Percentiles rank a stretch among this genome's conserved stretches.
Evolutionary conservation across 2,329 filamentous ascomycete species (phyloP).

Genomic region (Botrytis pseudocinerea): DNA sequence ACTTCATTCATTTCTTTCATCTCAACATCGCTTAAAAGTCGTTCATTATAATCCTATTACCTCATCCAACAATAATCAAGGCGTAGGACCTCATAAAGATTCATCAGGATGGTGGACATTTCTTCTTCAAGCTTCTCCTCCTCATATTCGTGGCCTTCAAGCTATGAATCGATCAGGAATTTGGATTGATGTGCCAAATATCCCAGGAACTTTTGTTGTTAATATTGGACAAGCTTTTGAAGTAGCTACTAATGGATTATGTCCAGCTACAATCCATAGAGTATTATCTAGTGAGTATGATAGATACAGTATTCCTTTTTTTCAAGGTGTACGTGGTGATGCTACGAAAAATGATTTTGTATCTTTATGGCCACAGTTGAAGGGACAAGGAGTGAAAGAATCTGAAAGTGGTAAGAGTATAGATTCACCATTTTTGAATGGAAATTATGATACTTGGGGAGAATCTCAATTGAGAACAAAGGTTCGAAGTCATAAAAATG

Average conservation of each 20-base stretch:
- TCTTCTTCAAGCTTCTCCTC: slow-evolving; percentile 19
- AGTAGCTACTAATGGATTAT: slow-evolving; percentile 20
- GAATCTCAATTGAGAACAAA: slow-evolving; percentile 24
- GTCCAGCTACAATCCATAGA: slow-evolving; percentile 20
- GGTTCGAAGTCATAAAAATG: slow-evolving; percentile 16
- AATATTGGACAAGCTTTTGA: slow-evolving; percentile 23
- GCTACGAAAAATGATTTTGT: slow-evolving; percentile 23
- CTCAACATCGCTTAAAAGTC: slow-evolving; percentile 20
- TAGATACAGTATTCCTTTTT: slow-evolving; percentile 21
- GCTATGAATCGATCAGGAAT: slow-evolving; percentile 19
- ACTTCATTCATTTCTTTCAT: slow-evolving; percentile 17
- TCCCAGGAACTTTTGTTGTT: slow-evolving; percentile 20
- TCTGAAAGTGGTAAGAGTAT: neutral
- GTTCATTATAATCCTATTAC: slow-evolving; percentile 14
- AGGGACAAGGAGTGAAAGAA: neutral
- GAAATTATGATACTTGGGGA: slow-evolving; percentile 21
- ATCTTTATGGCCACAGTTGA: slow-evolving; percentile 14
- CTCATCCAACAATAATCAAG: slow-evolving; percentile 12
- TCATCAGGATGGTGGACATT: slow-evolving; percentile 24
- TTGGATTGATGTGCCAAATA: slow-evolving; percentile 23
- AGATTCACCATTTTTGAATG: slow-evolving; percentile 12
- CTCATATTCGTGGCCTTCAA: slow-evolving; percentile 21
- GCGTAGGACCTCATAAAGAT: slow-evolving; percentile 22
- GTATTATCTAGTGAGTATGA: slow-evolving; percentile 18
- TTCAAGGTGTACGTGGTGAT: slow-evolving; percentile 21